A percentile compares a stretch with the other conserved stretches of the same genome.
Conservation (phyloP, 257 asterid species). For the Lycium barbarum region DNA sequence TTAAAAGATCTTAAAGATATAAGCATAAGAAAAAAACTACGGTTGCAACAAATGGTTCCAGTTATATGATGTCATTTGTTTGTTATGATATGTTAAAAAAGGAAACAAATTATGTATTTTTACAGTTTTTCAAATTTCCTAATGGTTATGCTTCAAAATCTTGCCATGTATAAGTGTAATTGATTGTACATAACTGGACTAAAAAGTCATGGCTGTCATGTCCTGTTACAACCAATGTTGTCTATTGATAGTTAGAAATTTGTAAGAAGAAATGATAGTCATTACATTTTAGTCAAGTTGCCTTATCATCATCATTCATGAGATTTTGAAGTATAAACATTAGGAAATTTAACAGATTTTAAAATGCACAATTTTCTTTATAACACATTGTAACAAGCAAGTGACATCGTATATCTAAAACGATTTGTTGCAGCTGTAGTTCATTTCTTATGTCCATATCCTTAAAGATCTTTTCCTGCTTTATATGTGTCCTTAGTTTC, state of each 20-base stretch:
- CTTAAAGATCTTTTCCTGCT: conserved; percentile 15
- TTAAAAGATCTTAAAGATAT: conserved; percentile 32
- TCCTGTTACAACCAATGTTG: neutral
- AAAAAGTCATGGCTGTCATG: neutral
- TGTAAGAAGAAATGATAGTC: neutral
- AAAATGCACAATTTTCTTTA: neutral
- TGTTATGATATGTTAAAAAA: neutral
- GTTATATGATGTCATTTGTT: neutral
- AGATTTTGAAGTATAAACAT: conserved; percentile 32
- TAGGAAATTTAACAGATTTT: neutral
- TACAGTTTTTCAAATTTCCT: neutral
- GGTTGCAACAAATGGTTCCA: neutral
- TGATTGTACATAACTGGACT: neutral
- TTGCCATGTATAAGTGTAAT: neutral
- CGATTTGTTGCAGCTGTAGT: neutral
- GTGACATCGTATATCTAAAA: neutral
- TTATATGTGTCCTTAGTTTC: conserved; percentile 19
- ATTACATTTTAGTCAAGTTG: neutral
- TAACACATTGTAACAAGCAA: neutral
- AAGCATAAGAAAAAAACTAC: conserved; percentile 18
- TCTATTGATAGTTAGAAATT: neutral
- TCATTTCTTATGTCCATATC: conserved; percentile 26
- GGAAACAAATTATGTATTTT: neutral
- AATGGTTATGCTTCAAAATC: conserved; percentile 36
- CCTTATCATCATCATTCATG: neutral